Evolutionary conservation across 2,329 filamentous ascomycete species (phyloP).

Genomic region (Venturiaceae sp.): DNA sequence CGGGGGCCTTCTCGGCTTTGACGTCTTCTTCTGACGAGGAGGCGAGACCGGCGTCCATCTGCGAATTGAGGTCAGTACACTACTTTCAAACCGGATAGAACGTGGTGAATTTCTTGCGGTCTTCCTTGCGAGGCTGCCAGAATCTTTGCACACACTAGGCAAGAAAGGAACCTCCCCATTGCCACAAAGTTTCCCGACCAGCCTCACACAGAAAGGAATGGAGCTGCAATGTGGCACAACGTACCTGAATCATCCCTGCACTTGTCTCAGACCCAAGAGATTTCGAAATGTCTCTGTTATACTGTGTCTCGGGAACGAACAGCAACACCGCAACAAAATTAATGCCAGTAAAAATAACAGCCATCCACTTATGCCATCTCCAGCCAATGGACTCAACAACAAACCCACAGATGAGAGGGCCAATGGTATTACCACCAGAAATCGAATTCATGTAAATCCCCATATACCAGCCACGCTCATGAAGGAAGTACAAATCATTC

Average conservation of each 20-base stretch:
- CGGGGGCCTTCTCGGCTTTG: neutral
- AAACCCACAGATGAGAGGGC: slow-evolving; percentile 82
- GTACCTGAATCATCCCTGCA: neutral
- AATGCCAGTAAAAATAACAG: slow-evolving; percentile 70
- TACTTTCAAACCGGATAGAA: neutral
- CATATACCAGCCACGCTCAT: slow-evolving; percentile 79
- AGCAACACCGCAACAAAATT: slow-evolving; percentile 64
- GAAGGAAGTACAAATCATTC: slow-evolving; percentile 84
- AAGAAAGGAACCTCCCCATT: too few relatives aligned
- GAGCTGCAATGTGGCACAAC: too few relatives aligned
- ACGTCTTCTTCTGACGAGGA: neutral
- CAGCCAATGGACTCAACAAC: slow-evolving; percentile 68
- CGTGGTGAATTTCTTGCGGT: too few relatives aligned
- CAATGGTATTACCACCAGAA: slow-evolving; percentile 64
- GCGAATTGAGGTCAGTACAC: neutral
- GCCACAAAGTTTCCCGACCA: too few relatives aligned
- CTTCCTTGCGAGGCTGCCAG: too few relatives aligned
- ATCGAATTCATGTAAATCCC: slow-evolving; percentile 63
- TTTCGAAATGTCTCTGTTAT: slow-evolving; percentile 36
- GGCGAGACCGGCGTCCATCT: neutral
- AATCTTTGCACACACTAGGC: too few relatives aligned
- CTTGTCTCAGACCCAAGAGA: neutral
- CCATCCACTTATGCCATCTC: slow-evolving; percentile 81
- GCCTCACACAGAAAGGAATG: too few relatives aligned
- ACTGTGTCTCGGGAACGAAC: slow-evolving; percentile 80